Evolutionary conservation across 2,329 filamentous ascomycete genomes (phyloP), one percentile per base, ranked within the genome.

Genomic region (Akanthomyces muscarius): DNA sequence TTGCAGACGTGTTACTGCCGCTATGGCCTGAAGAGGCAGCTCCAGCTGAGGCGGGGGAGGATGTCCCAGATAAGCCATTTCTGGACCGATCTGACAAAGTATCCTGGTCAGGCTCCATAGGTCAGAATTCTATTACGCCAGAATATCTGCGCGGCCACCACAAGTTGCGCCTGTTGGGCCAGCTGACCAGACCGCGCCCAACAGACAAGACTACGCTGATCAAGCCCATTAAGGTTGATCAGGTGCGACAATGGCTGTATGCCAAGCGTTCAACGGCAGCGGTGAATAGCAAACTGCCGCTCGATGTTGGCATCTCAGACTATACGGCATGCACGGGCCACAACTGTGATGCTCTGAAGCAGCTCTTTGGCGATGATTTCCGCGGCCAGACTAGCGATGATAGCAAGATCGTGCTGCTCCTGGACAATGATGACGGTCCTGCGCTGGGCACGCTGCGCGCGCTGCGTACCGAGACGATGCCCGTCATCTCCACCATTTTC

Each of bases 1-100:
- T 90, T 75, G 86, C 83, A 66, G 91, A 96, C 71, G 90, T 96
- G 41, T 75, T 93, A 25, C 89, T 92, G 59, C 91, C 91, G 0
- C 70, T 85, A 78, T 81, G 68, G 74, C 83, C 59, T 61, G 64
- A 81, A 83, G 64, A 66, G 16, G 79, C 81, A 1, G 75, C 81
- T 4, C 78, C 80, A 0, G 77, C 80, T 41, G 69, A 77, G 5
- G 60, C 42, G 52, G 60, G 33, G 44, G 23, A 62, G 52, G 60
- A 18, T 21, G 52, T 18, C 28, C 33, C 44, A 30, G 70, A 69
- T 30, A 75, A 74, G 67, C 72, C 71, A 0, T 93, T 90, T 66
- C 69, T 76, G 0, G 76, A 86, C 54, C 92, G 92, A 69, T 78
- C 83, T 51, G 83, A 88, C 65, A 78, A 79, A 0, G 77, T 94